Conservation (phyloP, 78 protist species). For the Emiliania huxleyi region DNA sequence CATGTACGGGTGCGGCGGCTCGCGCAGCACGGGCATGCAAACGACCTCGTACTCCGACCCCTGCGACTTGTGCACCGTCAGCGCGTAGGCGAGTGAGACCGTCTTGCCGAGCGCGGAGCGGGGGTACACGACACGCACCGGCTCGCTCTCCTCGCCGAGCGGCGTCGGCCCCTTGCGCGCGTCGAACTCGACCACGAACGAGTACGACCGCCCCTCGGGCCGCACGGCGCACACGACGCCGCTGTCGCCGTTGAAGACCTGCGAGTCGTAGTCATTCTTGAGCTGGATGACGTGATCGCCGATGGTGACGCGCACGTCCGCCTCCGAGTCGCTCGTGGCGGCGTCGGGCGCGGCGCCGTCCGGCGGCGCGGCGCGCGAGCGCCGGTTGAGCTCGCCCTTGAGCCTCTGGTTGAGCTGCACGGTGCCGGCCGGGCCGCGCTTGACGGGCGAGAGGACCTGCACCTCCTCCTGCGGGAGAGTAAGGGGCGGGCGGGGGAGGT, state of each 20-base stretch:
- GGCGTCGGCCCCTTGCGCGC: no score
- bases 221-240: neutral
- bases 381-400: neutral
- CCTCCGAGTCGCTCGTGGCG: neutral
- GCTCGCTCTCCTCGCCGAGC: neutral
- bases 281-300: slow-evolving; percentile 14
- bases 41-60: slow-evolving; percentile 26
- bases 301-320: neutral
- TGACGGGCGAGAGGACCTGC: slow-evolving; percentile 17
- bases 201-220: neutral
- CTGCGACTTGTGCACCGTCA: slow-evolving; percentile 30
- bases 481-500: no score
- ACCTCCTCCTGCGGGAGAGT: no score
- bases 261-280: neutral
- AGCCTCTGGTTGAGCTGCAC: neutral
- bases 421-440: slow-evolving; percentile 5
- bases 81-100: neutral
- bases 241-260: slow-evolving; percentile 24
- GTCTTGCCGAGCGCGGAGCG: neutral
- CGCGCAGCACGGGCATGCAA: neutral
- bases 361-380: neutral
- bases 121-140: neutral
- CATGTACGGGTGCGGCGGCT: neutral
- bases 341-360: neutral
- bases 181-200: neutral